These are phyloP conservation scores for Fusarium equiseti DNA, from an alignment of 2,329 filamentous ascomycete species.

Conservation along the genomic window DNA sequence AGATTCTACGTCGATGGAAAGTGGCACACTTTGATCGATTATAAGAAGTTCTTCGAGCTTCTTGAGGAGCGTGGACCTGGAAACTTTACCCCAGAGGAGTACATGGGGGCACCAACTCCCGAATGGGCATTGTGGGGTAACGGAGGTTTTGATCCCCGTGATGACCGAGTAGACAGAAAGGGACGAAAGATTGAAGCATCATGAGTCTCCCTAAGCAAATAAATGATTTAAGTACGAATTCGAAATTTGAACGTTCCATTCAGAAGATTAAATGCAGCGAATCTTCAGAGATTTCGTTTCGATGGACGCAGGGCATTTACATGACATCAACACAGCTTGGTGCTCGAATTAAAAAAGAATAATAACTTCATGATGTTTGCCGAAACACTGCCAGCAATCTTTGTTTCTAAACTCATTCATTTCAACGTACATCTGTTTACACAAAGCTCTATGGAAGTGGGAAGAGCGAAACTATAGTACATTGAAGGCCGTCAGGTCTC, in stretches of 20 bases:
- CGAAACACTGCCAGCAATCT: constrained; percentile 49
- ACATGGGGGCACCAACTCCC: constrained; percentile 57
- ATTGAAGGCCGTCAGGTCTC: constrained; percentile 51
- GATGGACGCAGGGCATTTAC: neutral
- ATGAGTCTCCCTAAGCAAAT: constrained; percentile 18
- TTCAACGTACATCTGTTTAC: constrained; percentile 56
- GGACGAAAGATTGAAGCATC: constrained; percentile 71
- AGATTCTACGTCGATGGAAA: constrained; percentile 81
- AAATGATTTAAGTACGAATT: constrained; percentile 12
- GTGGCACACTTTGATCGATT: constrained; percentile 95
- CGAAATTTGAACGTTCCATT: neutral
- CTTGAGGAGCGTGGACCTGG: constrained; percentile 76
- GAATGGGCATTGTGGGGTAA: constrained; percentile 97
- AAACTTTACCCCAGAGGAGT: constrained; percentile 59
- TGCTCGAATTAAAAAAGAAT: constrained; percentile 16
- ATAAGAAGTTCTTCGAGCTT: constrained; percentile 86
- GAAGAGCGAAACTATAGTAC: constrained; percentile 58
- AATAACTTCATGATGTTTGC: constrained; percentile 47
- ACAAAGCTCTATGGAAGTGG: constrained; percentile 56
- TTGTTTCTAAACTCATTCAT: constrained; percentile 51
- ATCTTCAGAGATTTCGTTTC: too few species aligned
- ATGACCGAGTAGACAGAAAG: constrained; percentile 88
- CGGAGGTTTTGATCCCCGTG: constrained; percentile 92
- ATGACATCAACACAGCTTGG: neutral
- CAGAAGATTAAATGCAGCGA: neutral